Evolutionary conservation across 768 basidiomycete species (phyloP).

Genomic region (Glaciozyma antarctica): DNA sequence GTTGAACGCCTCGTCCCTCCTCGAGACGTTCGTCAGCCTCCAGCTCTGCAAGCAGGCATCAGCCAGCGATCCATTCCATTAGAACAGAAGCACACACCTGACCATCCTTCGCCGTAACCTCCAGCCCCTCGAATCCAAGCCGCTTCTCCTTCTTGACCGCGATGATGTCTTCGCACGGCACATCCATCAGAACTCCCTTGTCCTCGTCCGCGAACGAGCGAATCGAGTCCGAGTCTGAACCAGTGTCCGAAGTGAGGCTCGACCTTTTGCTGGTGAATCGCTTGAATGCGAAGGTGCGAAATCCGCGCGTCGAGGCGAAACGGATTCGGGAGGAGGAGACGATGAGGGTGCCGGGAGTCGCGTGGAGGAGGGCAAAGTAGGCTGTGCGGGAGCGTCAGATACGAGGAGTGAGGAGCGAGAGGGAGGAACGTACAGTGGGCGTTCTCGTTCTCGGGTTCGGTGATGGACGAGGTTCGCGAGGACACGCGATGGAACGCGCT

Average conservation of each 20-base stretch:
- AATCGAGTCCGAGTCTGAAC: not conserved
- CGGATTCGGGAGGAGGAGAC: constrained; percentile 1
- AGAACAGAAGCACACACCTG: constrained; percentile 6
- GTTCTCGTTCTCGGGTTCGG: not conserved
- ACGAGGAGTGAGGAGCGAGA: not conserved
- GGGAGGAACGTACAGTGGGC: not conserved
- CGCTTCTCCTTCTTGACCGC: constrained; percentile 16
- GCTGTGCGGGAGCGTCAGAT: not conserved
- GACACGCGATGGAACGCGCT: too few relatives aligned
- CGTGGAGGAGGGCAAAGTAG: constrained; percentile 20
- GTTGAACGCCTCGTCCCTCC: constrained; percentile 22
- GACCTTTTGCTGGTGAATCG: constrained; percentile 2
- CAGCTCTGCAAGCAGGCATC: not conserved
- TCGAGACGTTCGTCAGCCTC: constrained; percentile 10
- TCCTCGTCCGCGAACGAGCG: not conserved
- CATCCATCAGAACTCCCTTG: not conserved
- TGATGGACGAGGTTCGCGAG: too few relatives aligned
- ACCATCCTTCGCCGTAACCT: constrained; percentile 6
- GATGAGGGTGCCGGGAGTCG: constrained; percentile 12
- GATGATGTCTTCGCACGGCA: constrained; percentile 3
- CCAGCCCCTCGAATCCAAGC: constrained; percentile 6
- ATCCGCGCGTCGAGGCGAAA: constrained; percentile 9
- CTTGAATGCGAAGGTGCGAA: constrained; percentile 10
- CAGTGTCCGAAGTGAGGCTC: not conserved
- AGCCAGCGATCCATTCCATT: not conserved